phyloP scores from a whole-genome alignment of 2,329 filamentous ascomycete genomes.

The Fusarium nygamai region DNA sequence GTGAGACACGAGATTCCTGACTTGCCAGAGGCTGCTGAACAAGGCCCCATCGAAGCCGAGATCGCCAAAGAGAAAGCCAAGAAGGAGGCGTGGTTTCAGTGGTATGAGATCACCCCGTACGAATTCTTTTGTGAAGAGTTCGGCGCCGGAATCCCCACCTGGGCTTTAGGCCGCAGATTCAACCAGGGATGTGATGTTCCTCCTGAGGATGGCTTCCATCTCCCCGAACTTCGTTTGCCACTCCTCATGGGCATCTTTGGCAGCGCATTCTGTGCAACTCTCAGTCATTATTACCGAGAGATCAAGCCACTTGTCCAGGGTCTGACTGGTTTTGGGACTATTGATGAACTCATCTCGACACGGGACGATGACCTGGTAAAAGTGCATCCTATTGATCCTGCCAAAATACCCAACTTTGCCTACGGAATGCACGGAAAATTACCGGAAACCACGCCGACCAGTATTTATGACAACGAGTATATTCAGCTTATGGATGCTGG shows the following conservation, averaged over 20 bases:
- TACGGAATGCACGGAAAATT: conserved; percentile 82
- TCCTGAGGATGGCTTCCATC: conserved; percentile 71
- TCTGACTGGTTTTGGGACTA: conserved; percentile 76
- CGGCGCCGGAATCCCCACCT: conserved; percentile 90
- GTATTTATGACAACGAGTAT: conserved; percentile 75
- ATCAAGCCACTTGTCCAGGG: conserved; percentile 83
- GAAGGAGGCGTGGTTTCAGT: conserved; percentile 91
- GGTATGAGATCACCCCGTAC: conserved; percentile 96
- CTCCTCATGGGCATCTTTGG: conserved; percentile 95
- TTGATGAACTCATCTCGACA: conserved; percentile 85
- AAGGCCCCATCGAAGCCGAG: conserved; percentile 42
- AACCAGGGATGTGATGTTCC: conserved; percentile 66
- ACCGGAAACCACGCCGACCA: conserved; percentile 80
- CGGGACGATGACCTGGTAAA: conserved; percentile 87
- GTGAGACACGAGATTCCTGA: conserved; percentile 94
- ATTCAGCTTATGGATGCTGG: conserved; percentile 94
- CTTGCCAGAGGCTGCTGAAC: conserved; percentile 52
- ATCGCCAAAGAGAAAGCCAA: conserved; percentile 57
- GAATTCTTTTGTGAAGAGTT: conserved; percentile 97
- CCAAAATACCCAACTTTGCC: conserved; percentile 88
- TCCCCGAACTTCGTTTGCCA: conserved; percentile 86
- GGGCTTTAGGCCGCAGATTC: conserved; percentile 89
- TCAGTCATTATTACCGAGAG: conserved; percentile 96
- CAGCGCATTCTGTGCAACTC: conserved; percentile 92
- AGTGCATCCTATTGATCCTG: conserved; percentile 94